phyloP scores from a whole-genome alignment of 306 rosid genomes.

The Rosa rugosa region DNA sequence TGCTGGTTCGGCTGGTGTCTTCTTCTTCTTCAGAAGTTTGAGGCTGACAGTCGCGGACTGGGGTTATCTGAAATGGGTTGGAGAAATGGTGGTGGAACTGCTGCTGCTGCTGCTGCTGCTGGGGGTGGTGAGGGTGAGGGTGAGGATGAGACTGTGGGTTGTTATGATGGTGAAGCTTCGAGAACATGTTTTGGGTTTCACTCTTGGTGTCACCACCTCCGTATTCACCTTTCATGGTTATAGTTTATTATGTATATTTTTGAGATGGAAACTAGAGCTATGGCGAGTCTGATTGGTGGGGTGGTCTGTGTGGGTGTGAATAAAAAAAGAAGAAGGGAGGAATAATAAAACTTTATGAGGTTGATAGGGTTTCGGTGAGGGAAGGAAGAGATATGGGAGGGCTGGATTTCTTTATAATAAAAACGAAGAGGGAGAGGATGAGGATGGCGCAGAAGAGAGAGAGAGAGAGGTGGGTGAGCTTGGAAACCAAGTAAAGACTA shows the following conservation, averaged over 20 bases:
- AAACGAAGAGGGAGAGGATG: background rate
- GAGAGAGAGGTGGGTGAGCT: conserved; percentile 62
- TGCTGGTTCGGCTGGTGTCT: conserved; percentile 42
- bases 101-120: conserved; percentile 13
- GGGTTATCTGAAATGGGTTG: conserved; percentile 47
- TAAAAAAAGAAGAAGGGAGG: background rate
- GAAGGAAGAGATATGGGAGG: conserved; percentile 5
- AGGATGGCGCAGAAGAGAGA: conserved; percentile 6
- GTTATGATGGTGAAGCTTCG: conserved; percentile 71
- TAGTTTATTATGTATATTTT: background rate
- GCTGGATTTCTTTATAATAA: conserved; percentile 38
- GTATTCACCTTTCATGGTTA: conserved; percentile 64
- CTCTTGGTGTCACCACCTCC: conserved; percentile 34
- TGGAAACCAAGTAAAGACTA: conserved; percentile 74
- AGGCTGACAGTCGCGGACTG: conserved; percentile 37
- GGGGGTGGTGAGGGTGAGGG: background rate
- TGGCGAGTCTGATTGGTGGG: conserved; percentile 21
- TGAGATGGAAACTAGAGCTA: background rate
- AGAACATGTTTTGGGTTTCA: conserved; percentile 55
- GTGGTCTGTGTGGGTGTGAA: background rate
- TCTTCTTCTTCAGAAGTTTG: conserved; percentile 56
- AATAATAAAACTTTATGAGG: conserved; percentile 9
- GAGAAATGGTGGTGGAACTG: conserved; percentile 31
- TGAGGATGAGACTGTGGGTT: conserved; percentile 6
- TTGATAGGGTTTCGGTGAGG: background rate